Base-by-base conservation (phyloP, 305 asterid species). In the Plantago rigida region DNA sequence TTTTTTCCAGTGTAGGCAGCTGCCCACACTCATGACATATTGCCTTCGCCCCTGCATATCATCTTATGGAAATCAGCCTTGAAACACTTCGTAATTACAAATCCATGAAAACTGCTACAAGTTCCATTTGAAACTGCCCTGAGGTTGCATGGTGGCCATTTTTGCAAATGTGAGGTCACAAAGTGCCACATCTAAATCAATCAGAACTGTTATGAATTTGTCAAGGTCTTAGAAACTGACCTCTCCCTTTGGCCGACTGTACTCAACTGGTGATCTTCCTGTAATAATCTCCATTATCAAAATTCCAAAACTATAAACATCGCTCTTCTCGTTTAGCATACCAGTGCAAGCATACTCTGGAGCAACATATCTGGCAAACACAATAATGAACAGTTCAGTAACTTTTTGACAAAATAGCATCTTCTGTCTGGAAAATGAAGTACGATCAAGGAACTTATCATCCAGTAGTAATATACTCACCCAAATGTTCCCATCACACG, bases 401-500 rank as follows among this genome's bases (percentile, higher is more conserved):
- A 36, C 44, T 36, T 36, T 36, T 5, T 36, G 39, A 15, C 28
- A 14, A 13, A 9, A 15, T 17, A 17, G 19, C 19, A 1, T 3
- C 2, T 11, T 44, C 36, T 46, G n/a, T 13, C 6, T 12, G 46
- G 34, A 45, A 14, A 9, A 59, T 12, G 9, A 48, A 3, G 15
- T 8, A 26, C n/a, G 6, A 11, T 13, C 29, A 68, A 62, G 28
- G 54, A 62, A 63, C 0, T 13, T 59, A 47, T 31, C 17, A 12
- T 28, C 12, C 9, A 13, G 49, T 47, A 64, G 57, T 31, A 76
- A 65, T 9, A 19, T 47, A 75, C 85, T 42, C 47, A 85, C 94
- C 94, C 94, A 60, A 85, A 85, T 14, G 90, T 85, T 72, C 94
- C 90, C 90, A 83, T 85, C 51, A 85, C 94, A 19, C 94, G 79